Base-by-base conservation (phyloP, 768 basidiomycete species). In the Trametes cubensis region DNA sequence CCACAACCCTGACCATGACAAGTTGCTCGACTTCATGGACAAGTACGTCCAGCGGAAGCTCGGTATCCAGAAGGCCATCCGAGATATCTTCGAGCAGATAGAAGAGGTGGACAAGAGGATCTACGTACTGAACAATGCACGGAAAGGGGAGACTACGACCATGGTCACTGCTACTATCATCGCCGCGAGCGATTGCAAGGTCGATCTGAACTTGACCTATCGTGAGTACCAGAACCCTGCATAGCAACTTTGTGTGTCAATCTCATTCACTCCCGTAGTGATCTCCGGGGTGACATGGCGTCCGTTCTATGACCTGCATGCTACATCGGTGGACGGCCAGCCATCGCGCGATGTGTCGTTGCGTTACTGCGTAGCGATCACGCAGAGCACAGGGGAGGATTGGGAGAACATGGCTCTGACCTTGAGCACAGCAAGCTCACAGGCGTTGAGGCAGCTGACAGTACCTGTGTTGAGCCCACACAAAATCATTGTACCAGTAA, bases 281-380 rank as follows among this genome's bases (percentile, higher is more conserved):
- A 85, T 88, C 18, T 74, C 70, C 48, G 72, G 79, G 34, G 82
- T 80, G 1, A 70, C 70, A 23, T 87, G 85, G 85, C 69, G 71
- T 18, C 82, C 85, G 2, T 78, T 77, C 3, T 87, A 87, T 65
- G 86, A 87, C 63, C 77, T 88, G 0, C 81, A 85, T 60, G 84
- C 85, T 2, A 81, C 79, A 20, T 66, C 21, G 71, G 79, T 55
- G 69, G 75, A 61, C 14, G 81, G 80, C 0, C 77, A 80, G 59
- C 78, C 81, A 3, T 78, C 78, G 0, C 68, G 79, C 6, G 67
- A 75, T 0, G 78, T 85, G 25, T 64, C 77, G 3, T 75, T 88
- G 11, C 80, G 84, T 61, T 87, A 86, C 66, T 81, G 82, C 25
- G 84, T 85, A 0, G 74, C 77, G 28, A 75, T 87, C 52, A 73